Base-by-base conservation (phyloP, 768 basidiomycete species). In the Mycena galopus region DNA sequence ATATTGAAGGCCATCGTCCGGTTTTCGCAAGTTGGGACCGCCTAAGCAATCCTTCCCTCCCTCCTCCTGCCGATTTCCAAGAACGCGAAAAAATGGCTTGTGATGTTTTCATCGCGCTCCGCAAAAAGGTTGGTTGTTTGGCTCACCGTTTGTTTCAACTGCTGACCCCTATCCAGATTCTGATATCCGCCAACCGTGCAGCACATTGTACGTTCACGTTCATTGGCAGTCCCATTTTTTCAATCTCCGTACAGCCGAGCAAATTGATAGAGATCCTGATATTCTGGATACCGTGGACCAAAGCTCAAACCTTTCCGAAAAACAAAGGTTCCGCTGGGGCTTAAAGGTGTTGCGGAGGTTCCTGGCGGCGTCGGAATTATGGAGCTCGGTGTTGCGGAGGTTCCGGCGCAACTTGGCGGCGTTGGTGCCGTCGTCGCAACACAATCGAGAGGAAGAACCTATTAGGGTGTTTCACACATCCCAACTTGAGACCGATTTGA, bases 61-160 rank as follows among this genome's bases (percentile, higher is more conserved):
- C n/a, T n/a, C n/a, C n/a, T n/a, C n/a, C n/a, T 29, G 2, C 42
- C 8, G 23, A 17, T 33, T 16, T 21, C 19, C 30, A 23, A 21
- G 27, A 60, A 23, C 39, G 2, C 6, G 58, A 59, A 32, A 32
- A 35, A 11, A 51, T 9, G 14, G 9, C 23, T 69, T 69, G 67
- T 59, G 17, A 53, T 37, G 4, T 33, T 4, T 69, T 69, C 50
- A 69, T 55, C 21, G 59, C 50, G 23, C 33, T 67, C 44, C 51
- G 57, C 57, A 39, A 58, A 42, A 66, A 58, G 42, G 65, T 57
- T 32, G 12, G 0, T 44, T 21, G 7, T 11, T 12, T 11, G 33
- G 44, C 55, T 67, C 12, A 47, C 57, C 30, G 23, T 47, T 6
- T 60, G 35, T 4, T 58, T 37, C 10, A 51, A 59, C n/a, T 50